These are phyloP conservation scores for Metschnikowia gruessii DNA, from an alignment of 805 yeast species.

Conservation along the genomic window DNA sequence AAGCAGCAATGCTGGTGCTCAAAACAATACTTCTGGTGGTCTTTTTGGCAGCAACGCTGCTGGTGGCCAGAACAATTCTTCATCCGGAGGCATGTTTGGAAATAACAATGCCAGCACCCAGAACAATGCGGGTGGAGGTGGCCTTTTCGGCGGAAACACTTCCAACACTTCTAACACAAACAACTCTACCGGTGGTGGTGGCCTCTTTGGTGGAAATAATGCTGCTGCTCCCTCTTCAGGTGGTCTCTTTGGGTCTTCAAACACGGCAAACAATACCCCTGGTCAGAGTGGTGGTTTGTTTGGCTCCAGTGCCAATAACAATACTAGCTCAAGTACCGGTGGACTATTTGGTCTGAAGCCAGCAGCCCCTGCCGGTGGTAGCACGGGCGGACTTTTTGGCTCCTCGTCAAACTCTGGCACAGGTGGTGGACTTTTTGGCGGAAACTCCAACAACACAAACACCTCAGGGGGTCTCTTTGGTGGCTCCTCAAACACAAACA, in stretches of 20 bases:
- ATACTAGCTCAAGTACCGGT: conserved; percentile 1
- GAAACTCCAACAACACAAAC: conserved; percentile 5
- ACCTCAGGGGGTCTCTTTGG: conserved; percentile 17
- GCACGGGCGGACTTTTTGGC: conserved; percentile 13
- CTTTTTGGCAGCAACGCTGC: conserved; percentile 13
- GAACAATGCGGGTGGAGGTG: conserved; percentile 12
- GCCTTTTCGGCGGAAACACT: conserved; percentile 24
- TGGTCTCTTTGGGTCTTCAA: conserved; percentile 38
- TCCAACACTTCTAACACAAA: conserved; percentile 17
- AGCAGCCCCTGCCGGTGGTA: conserved; percentile 5
- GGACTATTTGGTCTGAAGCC: conserved; percentile 13
- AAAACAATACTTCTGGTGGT: conserved; percentile 8
- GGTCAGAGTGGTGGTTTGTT: conserved; percentile 13
- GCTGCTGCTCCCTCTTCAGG: conserved; percentile 19
- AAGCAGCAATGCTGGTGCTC: conserved; percentile 4
- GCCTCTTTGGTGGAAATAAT: conserved; percentile 30
- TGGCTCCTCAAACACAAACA: conserved; percentile 22
- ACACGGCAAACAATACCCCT: conserved; percentile 9
- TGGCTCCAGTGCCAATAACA: conserved; percentile 3
- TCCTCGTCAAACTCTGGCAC: conserved; percentile 4
- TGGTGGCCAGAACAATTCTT: neutral
- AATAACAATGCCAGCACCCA: conserved; percentile 17
- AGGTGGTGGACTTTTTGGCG: conserved; percentile 16
- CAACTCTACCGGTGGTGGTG: conserved; percentile 19
- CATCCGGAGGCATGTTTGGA: conserved; percentile 13